Evolutionary conservation across 1,139 yeast species (phyloP), one percentile per base, ranked within the genome.

Genomic region (Yamadazyma friedrichii): DNA sequence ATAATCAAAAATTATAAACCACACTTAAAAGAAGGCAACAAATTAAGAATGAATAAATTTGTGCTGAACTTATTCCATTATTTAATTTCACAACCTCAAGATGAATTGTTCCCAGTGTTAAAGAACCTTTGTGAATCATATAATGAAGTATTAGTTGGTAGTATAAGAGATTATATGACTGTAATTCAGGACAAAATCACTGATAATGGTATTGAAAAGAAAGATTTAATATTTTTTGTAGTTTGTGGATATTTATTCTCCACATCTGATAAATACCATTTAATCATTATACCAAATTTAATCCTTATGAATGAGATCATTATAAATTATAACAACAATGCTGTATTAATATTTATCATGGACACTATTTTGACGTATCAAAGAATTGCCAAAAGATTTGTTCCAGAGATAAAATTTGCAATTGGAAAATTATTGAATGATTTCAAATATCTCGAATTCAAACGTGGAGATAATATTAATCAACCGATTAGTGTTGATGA

Each of bases 241-340:
- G 56, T 88, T 16, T 72, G 89, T 46, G 97, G 97, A 9, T 68
- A 75, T 42, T 59, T 91, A 9, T 94, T 86, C 56, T 89, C 98
- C 1, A 88, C 97, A 1, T 93, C 98, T 0, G 99, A 94, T 69
- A 94, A 89, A 57, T 93, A 88, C 62, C 98, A 94, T 69, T 73
- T 88, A 48, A 84, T 93, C 13, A 91, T 84, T 4, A 89, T 97
- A 0, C 96, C 98, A 2, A 76, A 94, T 2, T 67, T 80, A 30
- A 76, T 93, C 31, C 62, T 88, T 34, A 80, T 89, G 70, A 78
- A 84, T 41, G 93, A 88, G 60, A 70, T 80, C 17, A 65, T 91
- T 40, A 52, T 63, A n/a, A 50, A 53, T 22, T 49, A 62, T 15
- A 49, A 55, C 25, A 16, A 39, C 5, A 41, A 42, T 24, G 34